Conservation (phyloP, 2,329 filamentous ascomycete species). For the Tolypocladium paradoxum region DNA sequence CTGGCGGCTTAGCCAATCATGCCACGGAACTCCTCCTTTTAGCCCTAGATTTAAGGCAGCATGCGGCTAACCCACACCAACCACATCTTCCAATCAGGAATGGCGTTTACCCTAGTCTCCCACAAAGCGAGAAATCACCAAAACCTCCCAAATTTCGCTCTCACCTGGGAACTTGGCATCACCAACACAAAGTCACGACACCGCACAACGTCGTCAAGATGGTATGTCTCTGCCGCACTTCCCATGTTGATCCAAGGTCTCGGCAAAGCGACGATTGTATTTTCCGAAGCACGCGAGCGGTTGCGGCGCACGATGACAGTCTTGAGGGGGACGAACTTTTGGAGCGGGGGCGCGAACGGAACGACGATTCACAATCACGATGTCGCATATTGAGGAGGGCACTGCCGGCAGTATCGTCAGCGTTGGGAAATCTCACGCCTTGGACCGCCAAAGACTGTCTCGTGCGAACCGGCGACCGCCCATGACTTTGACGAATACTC, state of each 20-base stretch:
- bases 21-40: not conserved
- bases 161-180: slow-evolving; percentile 27
- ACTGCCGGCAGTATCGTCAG: not conserved
- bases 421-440: not conserved
- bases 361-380: not conserved
- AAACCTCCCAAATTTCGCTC: slow-evolving; percentile 29
- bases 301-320: slow-evolving; percentile 21
- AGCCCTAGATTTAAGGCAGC: slow-evolving; percentile 1
- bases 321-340: slow-evolving; percentile 4
- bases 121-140: slow-evolving; percentile 35
- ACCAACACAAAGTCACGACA: slow-evolving; percentile 31
- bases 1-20: not conserved
- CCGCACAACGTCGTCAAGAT: slow-evolving; percentile 38
- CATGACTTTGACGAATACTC: slow-evolving; percentile 2
- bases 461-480: slow-evolving; percentile 6
- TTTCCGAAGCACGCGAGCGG: slow-evolving; percentile 8
- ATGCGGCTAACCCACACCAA: slow-evolving; percentile 5
- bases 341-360: not conserved
- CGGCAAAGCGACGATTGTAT: not conserved
- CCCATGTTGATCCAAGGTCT: slow-evolving; percentile 5
- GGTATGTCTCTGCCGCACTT: slow-evolving; percentile 24
- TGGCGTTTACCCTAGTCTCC: slow-evolving; percentile 28
- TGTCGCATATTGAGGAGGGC: not conserved
- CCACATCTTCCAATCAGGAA: slow-evolving; percentile 20
- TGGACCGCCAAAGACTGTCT: slow-evolving; percentile 7